A percentile compares a stretch with the other conserved stretches of the same genome.
Conservation (phyloP, 495 filamentous ascomycete genomes). For the Daldinia decipiens region DNA sequence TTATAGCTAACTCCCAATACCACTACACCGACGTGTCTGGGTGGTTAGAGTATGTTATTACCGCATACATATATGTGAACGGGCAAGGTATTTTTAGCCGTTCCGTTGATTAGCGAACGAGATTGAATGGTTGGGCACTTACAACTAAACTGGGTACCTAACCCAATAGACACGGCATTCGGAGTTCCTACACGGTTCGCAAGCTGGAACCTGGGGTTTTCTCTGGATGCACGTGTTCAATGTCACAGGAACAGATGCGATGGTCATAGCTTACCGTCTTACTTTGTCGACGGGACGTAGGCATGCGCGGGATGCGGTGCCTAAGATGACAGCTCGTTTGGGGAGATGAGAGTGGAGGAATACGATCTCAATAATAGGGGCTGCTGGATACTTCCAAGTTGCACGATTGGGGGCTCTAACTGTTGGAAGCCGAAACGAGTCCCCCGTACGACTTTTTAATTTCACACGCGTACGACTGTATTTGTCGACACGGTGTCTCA, state of each 20-base stretch:
- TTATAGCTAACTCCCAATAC: background rate
- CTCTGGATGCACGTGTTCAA: background rate
- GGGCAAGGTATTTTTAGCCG: background rate
- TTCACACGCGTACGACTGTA: conserved; percentile 18
- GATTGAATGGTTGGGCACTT: background rate
- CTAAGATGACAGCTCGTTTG: conserved; percentile 25
- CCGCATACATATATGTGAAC: background rate
- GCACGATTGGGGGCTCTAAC: conserved; percentile 9
- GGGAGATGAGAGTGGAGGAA: conserved; percentile 21
- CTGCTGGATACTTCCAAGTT: conserved; percentile 3
- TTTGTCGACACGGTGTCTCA: conserved; percentile 3
- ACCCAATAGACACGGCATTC: background rate
- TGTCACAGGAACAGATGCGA: conserved; percentile 19
- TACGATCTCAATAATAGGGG: conserved; percentile 14
- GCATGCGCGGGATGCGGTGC: conserved; percentile 18
- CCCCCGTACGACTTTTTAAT: conserved; percentile 30
- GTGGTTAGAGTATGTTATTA: background rate
- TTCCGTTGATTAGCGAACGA: background rate
- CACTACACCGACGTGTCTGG: background rate
- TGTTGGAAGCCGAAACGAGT: conserved; percentile 19
- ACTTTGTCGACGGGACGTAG: conserved; percentile 22
- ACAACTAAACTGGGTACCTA: background rate
- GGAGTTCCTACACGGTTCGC: conserved; percentile 2
- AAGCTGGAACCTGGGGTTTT: background rate
- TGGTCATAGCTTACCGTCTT: conserved; percentile 9